Percentiles rank a stretch among this genome's conserved stretches.
Evolutionary conservation across 257 asterid genomes (phyloP).

Genomic region (Coffea canephora): DNA sequence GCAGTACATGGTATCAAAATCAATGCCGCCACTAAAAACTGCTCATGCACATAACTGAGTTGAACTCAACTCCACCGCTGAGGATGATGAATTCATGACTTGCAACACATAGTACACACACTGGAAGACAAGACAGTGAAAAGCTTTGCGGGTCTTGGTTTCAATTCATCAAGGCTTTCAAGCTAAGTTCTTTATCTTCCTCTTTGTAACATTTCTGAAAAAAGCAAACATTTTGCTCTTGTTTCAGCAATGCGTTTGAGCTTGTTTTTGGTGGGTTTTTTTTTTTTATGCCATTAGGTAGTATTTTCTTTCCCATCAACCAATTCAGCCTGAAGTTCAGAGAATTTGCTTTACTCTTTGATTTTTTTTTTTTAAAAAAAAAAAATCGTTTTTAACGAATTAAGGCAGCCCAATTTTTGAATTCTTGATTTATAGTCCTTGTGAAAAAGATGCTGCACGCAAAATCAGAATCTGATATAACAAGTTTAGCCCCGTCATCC

Average conservation of each 20-base stretch:
- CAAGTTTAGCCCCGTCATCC: conserved; percentile 92
- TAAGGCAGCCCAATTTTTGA: neutral
- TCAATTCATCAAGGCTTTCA: neutral
- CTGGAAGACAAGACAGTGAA: neutral
- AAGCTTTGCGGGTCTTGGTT: neutral
- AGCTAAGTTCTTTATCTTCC: neutral
- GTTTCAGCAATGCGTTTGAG: conserved; percentile 11
- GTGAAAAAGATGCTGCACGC: conserved; percentile 51
- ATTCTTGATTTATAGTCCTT: neutral
- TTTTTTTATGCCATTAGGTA: neutral
- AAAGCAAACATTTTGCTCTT: neutral
- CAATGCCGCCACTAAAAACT: neutral
- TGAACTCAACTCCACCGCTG: conserved; percentile 5
- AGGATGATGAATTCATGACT: neutral
- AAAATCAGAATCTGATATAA: conserved; percentile 91
- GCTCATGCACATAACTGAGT: conserved; percentile 11
- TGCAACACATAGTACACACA: neutral
- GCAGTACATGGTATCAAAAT: neutral
- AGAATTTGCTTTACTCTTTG: neutral
- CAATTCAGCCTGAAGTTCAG: neutral
- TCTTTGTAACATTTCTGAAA: neutral
- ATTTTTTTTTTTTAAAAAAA: neutral
- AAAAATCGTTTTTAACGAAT: neutral
- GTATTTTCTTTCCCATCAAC: neutral
- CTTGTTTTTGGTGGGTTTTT: neutral